Conservation (phyloP, 2,329 filamentous ascomycete species). For the Arachnomyces sp. region DNA sequence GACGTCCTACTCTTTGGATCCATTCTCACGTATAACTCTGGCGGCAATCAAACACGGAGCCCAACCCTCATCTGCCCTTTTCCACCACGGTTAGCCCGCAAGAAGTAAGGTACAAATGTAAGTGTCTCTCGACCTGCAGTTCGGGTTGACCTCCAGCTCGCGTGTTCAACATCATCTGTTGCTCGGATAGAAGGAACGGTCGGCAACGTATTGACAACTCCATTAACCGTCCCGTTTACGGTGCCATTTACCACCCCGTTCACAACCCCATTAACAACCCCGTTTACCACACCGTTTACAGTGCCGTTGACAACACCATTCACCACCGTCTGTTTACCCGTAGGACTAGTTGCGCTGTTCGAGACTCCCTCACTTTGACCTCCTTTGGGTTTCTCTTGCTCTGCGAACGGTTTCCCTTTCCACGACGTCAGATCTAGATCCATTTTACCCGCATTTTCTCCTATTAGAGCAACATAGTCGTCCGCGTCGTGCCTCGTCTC, state of each 20-base stretch:
- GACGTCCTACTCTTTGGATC: too few species aligned
- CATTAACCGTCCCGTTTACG: too few species aligned
- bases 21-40: not conserved
- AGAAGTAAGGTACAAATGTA: conserved; percentile 48
- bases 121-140: conserved; percentile 21
- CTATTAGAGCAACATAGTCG: conserved; percentile 11
- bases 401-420: too few species aligned
- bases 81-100: conserved; percentile 47
- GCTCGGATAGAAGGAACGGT: conserved; percentile 10
- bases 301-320: too few species aligned
- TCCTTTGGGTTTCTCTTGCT: too few species aligned
- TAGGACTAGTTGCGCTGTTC: too few species aligned
- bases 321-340: too few species aligned
- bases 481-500: conserved; percentile 11
- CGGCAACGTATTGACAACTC: too few species aligned
- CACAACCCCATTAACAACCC: too few species aligned
- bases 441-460: conserved; percentile 12
- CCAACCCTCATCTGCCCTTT: conserved; percentile 46
- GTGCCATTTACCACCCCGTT: too few species aligned
- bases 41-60: not conserved
- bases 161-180: conserved; percentile 14
- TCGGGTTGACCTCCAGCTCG: not conserved
- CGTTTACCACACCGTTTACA: too few species aligned
- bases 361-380: too few species aligned
- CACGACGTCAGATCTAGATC: conserved; percentile 21